Evolutionary conservation across 148 eudicot species (phyloP), one percentile per base, ranked within the genome.

Genomic region (Chenopodium quinoa): DNA sequence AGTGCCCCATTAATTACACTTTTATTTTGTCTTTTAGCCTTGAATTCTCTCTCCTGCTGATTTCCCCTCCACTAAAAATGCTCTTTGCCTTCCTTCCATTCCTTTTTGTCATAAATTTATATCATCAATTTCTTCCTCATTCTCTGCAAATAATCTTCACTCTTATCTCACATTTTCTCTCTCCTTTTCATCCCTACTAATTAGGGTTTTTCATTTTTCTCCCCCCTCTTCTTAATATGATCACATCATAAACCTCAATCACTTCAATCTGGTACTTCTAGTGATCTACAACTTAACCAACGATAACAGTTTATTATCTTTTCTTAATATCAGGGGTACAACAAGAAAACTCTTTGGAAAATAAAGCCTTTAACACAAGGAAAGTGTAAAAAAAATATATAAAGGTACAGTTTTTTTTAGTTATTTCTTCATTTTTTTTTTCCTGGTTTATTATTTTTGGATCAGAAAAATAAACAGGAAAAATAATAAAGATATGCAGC

Each of bases 201-300:
- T 86, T 90, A 90, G 91, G 90, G 88, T 81, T 87, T 86, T 87
- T 20, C 72, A 68, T 48, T 69, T 31, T 17, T 25, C 37, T 75
- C 64, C 52, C 47, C 58, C 66, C 22, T 81, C 10, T 11, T 13
- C n/a, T 20, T 34, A 12, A 20, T 0, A 31, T 73, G 77, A 23
- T 76, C 23, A 73, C 17, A 73, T 50, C 68, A 86, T 52, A 72
- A 69, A 25, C 52, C 69, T 71, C 27, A 46, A 14, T 69, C 76
- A 69, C 67, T 32, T 23, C 52, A 56, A 40, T 5, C 5, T 7
- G 44, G 62, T 56, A 56, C 62, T 56, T 14, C 5, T 13, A 56
- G 20, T 56, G 32, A 72, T 70, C 68, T 63, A 73, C 83, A 62
- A 63, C 72, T 40, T 40, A 40, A 6, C 7, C 1, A 40, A 40